A percentile compares a stretch with the other conserved stretches of the same genome.
These are phyloP conservation scores for Trichophyton simii DNA, from an alignment of 2,329 filamentous ascomycete genomes.

Conservation along the genomic window DNA sequence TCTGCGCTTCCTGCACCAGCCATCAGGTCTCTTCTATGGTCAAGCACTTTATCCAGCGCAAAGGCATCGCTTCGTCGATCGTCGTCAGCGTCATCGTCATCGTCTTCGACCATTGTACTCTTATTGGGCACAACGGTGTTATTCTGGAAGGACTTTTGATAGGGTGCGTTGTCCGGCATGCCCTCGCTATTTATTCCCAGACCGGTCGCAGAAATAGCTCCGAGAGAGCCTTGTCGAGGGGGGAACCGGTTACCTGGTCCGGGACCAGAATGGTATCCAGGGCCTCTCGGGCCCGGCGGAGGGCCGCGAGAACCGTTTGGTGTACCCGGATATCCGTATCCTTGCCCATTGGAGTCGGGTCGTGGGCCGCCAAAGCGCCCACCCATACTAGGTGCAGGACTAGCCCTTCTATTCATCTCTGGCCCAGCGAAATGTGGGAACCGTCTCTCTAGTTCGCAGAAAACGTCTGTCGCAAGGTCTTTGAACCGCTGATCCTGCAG, in stretches of 20 bases:
- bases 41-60: constrained; percentile 41
- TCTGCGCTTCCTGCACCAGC: constrained; percentile 38
- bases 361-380: constrained; percentile 13
- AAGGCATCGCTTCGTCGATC: constrained; percentile 52
- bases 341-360: constrained; percentile 15
- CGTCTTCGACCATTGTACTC: constrained; percentile 93
- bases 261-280: constrained; percentile 26
- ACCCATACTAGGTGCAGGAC: constrained; percentile 47
- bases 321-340: constrained; percentile 18
- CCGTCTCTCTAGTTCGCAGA: constrained; percentile 81
- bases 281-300: constrained; percentile 23
- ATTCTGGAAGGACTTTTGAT: constrained; percentile 81
- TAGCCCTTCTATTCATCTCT: constrained; percentile 57
- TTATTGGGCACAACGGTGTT: constrained; percentile 97
- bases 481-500: constrained; percentile 76
- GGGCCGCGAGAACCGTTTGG: constrained; percentile 31
- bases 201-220: constrained; percentile 23
- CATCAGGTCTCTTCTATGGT: constrained; percentile 33
- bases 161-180: constrained; percentile 47
- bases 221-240: constrained; percentile 30
- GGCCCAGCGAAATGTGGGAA: constrained; percentile 66
- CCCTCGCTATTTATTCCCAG: constrained; percentile 50
- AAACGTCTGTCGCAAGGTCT: constrained; percentile 89
- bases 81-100: constrained; percentile 55
- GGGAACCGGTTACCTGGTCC: constrained; percentile 25